phyloP scores from a whole-genome alignment of 2,329 filamentous ascomycete species.

The Orbilia blumenaviensis region DNA sequence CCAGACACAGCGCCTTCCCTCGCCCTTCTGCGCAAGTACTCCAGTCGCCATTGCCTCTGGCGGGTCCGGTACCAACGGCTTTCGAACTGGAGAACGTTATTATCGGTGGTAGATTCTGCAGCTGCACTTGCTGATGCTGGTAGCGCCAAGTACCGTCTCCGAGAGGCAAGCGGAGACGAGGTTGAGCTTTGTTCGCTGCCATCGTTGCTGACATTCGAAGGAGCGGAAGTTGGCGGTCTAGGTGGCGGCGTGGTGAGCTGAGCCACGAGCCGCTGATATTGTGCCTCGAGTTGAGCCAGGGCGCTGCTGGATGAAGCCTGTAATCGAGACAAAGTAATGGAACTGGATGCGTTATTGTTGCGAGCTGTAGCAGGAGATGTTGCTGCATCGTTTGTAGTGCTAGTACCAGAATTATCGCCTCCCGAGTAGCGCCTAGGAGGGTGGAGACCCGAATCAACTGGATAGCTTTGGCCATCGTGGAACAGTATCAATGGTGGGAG shows the following conservation, averaged over 20 bases:
- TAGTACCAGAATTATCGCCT: constrained; percentile 10
- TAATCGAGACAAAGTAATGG: constrained; percentile 43
- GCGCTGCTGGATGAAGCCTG: constrained; percentile 51
- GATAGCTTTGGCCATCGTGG: constrained; percentile 34
- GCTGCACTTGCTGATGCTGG: constrained; percentile 50
- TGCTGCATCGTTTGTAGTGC: constrained; percentile 19
- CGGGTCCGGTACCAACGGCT: constrained; percentile 56
- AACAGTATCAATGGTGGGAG: constrained; percentile 44
- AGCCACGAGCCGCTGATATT: constrained; percentile 51
- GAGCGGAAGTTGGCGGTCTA: constrained; percentile 41
- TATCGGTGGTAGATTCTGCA: constrained; percentile 52
- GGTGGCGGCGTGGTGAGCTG: constrained; percentile 48
- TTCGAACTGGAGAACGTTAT: constrained; percentile 55
- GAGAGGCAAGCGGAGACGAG: constrained; percentile 31
- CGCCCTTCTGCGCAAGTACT: constrained; percentile 35
- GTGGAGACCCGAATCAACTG: constrained; percentile 16
- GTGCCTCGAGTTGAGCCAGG: constrained; percentile 45
- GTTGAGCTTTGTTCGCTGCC: constrained; percentile 23
- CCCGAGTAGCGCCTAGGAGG: constrained; percentile 34
- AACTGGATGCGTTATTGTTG: constrained; percentile 41
- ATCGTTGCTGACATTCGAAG: constrained; percentile 26
- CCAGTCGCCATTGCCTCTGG: constrained; percentile 53
- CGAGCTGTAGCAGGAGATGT: constrained; percentile 25
- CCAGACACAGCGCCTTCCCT: constrained; percentile 34
- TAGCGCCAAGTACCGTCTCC: constrained; percentile 45